Conservation (phyloP, 2,329 filamentous ascomycete genomes). For the Metarhizium brunneum region DNA sequence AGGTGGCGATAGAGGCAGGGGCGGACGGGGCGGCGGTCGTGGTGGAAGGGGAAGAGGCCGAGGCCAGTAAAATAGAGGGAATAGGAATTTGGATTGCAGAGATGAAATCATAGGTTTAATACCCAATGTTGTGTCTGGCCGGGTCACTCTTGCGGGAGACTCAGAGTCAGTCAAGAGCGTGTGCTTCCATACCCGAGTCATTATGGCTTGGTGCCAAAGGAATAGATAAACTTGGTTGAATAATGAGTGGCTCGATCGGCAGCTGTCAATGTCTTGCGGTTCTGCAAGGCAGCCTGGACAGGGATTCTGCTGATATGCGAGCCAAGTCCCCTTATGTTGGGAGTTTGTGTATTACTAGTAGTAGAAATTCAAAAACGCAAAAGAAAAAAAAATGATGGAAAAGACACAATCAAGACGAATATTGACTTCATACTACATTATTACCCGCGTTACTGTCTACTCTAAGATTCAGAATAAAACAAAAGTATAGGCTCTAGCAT, state of each 20-base stretch:
- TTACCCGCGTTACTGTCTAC: conserved; percentile 3
- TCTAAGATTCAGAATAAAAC: neutral
- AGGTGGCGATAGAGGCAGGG: conserved; percentile 33
- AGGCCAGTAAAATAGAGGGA: conserved; percentile 13
- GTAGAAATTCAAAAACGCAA: neutral
- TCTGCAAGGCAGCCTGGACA: neutral
- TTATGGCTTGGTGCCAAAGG: neutral
- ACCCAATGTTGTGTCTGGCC: neutral
- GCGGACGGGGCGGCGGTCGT: conserved; percentile 27
- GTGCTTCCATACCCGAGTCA: neutral
- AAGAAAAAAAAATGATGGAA: neutral
- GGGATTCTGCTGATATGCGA: neutral
- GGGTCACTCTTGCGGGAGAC: neutral
- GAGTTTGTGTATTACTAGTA: neutral
- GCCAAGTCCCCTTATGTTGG: neutral
- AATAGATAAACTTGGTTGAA: neutral
- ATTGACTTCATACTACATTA: conserved; percentile 3
- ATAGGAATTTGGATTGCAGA: neutral
- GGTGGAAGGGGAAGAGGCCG: conserved; percentile 26
- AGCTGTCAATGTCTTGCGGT: neutral
- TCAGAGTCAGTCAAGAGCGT: neutral
- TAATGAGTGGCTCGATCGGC: neutral
- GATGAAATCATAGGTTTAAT: neutral
- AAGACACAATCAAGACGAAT: neutral
- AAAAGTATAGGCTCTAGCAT: neutral